These are phyloP conservation scores for Hamamelis virginiana DNA, from an alignment of 164 flowering plant genomes.

Conservation along the genomic window DNA sequence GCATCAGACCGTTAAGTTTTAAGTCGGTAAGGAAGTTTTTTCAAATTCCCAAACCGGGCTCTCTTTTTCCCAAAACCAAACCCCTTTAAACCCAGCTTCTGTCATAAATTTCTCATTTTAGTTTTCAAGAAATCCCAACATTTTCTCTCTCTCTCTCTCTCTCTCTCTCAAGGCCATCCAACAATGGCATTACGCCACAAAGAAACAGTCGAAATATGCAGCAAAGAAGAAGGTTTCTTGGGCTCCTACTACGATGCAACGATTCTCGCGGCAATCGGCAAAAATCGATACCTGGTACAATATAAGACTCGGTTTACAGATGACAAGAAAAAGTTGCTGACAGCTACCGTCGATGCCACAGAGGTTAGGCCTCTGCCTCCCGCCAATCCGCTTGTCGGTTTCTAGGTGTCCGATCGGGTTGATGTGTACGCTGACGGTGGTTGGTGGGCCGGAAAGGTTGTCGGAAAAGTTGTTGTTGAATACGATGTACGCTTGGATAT, in stretches of 20 bases:
- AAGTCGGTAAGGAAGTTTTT: no score
- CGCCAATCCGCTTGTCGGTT: not conserved
- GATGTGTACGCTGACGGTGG: not conserved
- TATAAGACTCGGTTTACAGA: not conserved
- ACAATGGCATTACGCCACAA: not conserved
- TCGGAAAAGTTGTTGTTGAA: not conserved
- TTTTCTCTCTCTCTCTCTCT: not conserved
- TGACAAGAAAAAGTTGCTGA: not conserved
- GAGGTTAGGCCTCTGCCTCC: constrained; percentile 7
- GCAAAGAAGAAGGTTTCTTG: not conserved
- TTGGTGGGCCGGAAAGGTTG: constrained; percentile 8
- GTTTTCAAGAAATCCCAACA: not conserved
- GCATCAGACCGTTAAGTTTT: no score
- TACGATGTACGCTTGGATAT: not conserved
- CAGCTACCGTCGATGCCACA: not conserved
- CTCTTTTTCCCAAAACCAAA: no score
- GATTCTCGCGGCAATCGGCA: constrained; percentile 2
- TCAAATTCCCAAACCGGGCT: no score
- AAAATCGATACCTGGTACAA: not conserved
- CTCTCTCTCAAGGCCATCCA: not conserved
- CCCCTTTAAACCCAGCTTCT: no score
- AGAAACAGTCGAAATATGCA: not conserved
- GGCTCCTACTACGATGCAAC: constrained; percentile 4
- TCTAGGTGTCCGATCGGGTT: not conserved
- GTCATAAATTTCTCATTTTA: no score